A percentile compares a stretch with the other conserved stretches of the same genome.
Evolutionary conservation across 805 yeast species (phyloP).

Genomic region (Yarrowia deformans): DNA sequence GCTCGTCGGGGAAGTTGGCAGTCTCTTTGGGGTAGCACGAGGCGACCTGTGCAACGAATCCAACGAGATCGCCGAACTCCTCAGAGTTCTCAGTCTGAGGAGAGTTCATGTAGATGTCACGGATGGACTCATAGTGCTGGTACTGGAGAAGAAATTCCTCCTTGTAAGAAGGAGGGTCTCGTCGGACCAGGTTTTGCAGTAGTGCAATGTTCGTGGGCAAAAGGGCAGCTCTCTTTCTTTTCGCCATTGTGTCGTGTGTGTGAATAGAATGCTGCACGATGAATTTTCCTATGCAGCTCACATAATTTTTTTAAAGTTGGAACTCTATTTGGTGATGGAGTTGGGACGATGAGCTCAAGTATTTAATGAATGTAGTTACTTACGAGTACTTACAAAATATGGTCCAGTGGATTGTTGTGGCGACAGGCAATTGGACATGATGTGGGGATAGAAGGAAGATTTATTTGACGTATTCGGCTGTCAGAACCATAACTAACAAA

Average conservation of each 20-base stretch:
- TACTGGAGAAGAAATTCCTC: constrained; percentile 95
- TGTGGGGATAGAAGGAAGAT: too few species aligned
- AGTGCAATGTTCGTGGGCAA: constrained; percentile 91
- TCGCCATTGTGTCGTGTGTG: constrained; percentile 64
- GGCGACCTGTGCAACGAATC: constrained; percentile 92
- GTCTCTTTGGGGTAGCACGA: constrained; percentile 90
- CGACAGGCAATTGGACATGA: too few species aligned
- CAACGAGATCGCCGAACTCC: constrained; percentile 82
- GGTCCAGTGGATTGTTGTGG: too few species aligned
- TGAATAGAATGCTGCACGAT: constrained; percentile 20
- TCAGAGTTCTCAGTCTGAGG: constrained; percentile 67
- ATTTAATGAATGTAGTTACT: too few species aligned
- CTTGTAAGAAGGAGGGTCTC: constrained; percentile 92
- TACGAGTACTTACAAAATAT: background rate
- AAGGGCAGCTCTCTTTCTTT: constrained; percentile 88
- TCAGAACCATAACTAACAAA: too few species aligned
- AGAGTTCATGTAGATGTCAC: constrained; percentile 84
- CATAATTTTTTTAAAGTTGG: constrained; percentile 29
- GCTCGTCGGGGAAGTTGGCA: constrained; percentile 79
- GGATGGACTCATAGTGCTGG: constrained; percentile 86
- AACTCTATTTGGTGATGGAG: background rate
- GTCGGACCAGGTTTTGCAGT: constrained; percentile 87
- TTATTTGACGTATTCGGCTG: too few species aligned
- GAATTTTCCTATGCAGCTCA: constrained; percentile 26
- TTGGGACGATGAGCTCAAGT: background rate